phyloP scores from a whole-genome alignment of 2,329 filamentous ascomycete genomes.

The Colletotrichum plurivorum region DNA sequence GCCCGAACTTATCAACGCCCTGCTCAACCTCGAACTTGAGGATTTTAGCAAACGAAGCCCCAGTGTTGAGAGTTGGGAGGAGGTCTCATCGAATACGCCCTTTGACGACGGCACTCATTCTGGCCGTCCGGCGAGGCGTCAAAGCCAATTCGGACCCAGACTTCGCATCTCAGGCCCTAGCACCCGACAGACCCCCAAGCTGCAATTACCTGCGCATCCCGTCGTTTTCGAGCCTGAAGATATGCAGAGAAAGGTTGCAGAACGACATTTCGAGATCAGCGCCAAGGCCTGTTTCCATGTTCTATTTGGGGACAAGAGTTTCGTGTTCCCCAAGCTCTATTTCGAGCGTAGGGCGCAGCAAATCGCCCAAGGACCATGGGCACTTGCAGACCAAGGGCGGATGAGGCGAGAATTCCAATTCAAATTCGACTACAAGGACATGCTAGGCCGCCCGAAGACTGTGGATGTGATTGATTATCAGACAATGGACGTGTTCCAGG shows the following conservation, averaged over 20 bases:
- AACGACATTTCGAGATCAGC: constrained; percentile 89
- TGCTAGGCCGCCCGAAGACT: constrained; percentile 73
- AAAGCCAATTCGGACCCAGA: constrained; percentile 52
- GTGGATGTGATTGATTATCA: constrained; percentile 84
- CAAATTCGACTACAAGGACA: constrained; percentile 76
- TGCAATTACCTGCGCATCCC: constrained; percentile 85
- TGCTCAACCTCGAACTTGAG: constrained; percentile 82
- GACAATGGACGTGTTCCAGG: constrained; percentile 85
- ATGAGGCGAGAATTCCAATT: constrained; percentile 87
- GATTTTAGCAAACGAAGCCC: constrained; percentile 74
- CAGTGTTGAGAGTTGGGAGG: constrained; percentile 92
- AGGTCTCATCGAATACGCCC: constrained; percentile 74
- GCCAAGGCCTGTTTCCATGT: constrained; percentile 97
- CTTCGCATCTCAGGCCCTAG: constrained; percentile 48
- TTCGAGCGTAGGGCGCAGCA: constrained; percentile 84
- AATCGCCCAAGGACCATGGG: constrained; percentile 91
- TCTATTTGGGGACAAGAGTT: constrained; percentile 95
- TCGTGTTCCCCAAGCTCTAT: constrained; percentile 92
- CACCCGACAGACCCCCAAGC: constrained; percentile 67
- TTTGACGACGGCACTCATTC: constrained; percentile 69
- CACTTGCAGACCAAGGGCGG: constrained; percentile 75
- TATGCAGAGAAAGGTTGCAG: constrained; percentile 81
- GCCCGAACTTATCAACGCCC: constrained; percentile 77
- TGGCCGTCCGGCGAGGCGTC: constrained; percentile 55
- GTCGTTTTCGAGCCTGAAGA: constrained; percentile 88